Evolutionary conservation across 768 basidiomycete species (phyloP), one percentile per base, ranked within the genome.

Genomic region (Imleria badia): DNA sequence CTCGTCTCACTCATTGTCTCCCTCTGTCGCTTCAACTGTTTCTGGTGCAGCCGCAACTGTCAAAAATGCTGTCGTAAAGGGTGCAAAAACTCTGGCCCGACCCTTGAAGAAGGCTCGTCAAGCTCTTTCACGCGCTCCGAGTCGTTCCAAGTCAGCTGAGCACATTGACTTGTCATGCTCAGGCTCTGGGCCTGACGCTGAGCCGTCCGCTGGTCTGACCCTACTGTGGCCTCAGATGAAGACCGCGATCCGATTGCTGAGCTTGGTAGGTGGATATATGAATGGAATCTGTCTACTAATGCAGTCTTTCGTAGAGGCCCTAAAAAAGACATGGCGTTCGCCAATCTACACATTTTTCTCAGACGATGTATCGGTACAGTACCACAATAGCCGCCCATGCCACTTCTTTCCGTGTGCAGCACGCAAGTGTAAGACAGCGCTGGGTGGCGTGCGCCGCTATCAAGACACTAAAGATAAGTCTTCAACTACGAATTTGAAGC

Each of bases 381-480:
- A 23, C 2, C 33, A 35, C 17, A 23, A 36, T 47, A 20, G 34
- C 4, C 34, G 34, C 5, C 45, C 11, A 5, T 35, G 20, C 9
- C 43, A 52, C 15, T 52, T 52, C 20, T 52, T 52, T 31, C 26
- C 35, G 0, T 52, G 51, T 19, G 35, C 29, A 20, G 52, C 52
- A 15, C 13, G 33, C 9, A 52, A 46, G 39, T 53, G 52, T 20
- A 53, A 53, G 14, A 41, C 11, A 2, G 2, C 45, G 11, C 3
- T n/a, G 4, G 44, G 45, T 6, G 30, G 38, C 10, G 51, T 52
- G 1, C 20, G 51, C 2, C 31, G 39, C 11, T 56, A 47, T 20
- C 50, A 51, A n/a, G 41, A 51, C 13, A 26, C 30, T 2, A 30
- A 38, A n/a, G 50, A 56, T 33, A 42, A 51, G 8, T 35, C 55